Percentiles rank a stretch among this genome's conserved stretches.
These are phyloP conservation scores for Echinosophora koreensis DNA, from an alignment of 306 rosid genomes.

Conservation along the genomic window DNA sequence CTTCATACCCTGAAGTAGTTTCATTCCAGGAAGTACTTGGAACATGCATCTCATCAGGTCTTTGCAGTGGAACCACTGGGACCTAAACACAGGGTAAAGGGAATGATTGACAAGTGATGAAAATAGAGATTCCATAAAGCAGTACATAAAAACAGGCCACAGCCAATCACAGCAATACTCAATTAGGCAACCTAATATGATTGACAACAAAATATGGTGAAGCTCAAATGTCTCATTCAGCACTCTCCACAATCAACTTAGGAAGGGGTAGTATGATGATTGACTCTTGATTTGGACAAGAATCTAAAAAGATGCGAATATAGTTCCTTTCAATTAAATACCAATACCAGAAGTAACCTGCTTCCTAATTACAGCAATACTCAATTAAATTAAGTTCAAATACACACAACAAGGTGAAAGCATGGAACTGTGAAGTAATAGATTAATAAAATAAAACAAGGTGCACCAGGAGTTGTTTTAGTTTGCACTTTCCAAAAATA, in stretches of 20 bases:
- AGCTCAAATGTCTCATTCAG: conserved; percentile 25
- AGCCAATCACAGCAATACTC: background rate
- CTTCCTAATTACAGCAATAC: conserved; percentile 34
- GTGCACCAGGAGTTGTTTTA: no score
- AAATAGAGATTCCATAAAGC: conserved; percentile 27
- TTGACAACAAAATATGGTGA: conserved; percentile 19
- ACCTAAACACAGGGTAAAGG: conserved; percentile 58
- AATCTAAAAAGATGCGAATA: conserved; percentile 44
- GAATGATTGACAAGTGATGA: conserved; percentile 24
- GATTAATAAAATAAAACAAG: background rate
- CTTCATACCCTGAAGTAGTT: conserved; percentile 68
- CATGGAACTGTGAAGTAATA: conserved; percentile 32
- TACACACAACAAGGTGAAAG: conserved; percentile 4
- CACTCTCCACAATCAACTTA: conserved; percentile 30
- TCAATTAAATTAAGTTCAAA: conserved; percentile 31
- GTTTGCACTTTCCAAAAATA: conserved; percentile 26
- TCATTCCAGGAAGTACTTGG: conserved; percentile 82
- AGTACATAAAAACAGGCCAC: conserved; percentile 8
- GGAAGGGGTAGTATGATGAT: background rate
- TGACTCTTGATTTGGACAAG: conserved; percentile 41
- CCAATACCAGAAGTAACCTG: conserved; percentile 45
- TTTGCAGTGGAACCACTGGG: conserved; percentile 82
- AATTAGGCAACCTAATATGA: background rate
- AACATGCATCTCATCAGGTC: conserved; percentile 85
- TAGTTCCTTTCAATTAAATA: conserved; percentile 39